phyloP scores from a whole-genome alignment of 2,329 filamentous ascomycete genomes.

The Stagonosporopsis vannaccii region DNA sequence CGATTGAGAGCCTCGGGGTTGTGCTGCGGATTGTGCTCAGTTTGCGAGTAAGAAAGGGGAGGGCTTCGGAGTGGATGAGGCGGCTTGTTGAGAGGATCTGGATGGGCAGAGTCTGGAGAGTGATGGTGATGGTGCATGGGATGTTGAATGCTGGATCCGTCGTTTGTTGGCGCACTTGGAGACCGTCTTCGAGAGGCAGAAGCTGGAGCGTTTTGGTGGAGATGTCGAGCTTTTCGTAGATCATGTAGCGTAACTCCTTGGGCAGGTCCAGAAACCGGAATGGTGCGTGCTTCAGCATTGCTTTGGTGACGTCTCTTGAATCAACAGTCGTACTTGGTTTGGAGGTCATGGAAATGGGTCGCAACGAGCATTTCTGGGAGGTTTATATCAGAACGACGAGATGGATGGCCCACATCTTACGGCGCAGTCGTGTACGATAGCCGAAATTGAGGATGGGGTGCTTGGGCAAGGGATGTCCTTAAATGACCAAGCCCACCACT shows the following conservation, averaged over 20 bases:
- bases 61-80: conserved; percentile 7
- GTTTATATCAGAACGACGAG: background rate
- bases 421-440: conserved; percentile 7
- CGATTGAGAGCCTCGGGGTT: conserved; percentile 1
- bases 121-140: conserved; percentile 4
- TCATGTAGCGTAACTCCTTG: conserved; percentile 18
- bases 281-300: background rate
- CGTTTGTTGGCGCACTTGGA: background rate
- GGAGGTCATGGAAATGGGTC: background rate
- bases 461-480: conserved; percentile 11
- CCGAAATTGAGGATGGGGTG: background rate
- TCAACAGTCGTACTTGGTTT: background rate
- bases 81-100: conserved; percentile 15
- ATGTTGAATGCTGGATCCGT: no score
- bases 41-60: conserved; percentile 7
- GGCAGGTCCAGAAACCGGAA: conserved; percentile 18
- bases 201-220: conserved; percentile 1
- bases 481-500: background rate
- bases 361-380: background rate
- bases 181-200: background rate
- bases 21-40: background rate
- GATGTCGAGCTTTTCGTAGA: conserved; percentile 14
- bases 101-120: conserved; percentile 3
- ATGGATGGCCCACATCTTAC: conserved; percentile 2
- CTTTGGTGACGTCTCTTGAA: background rate